phyloP scores from a whole-genome alignment of 2,329 filamentous ascomycete genomes.

The Xylaria hypoxylon region DNA sequence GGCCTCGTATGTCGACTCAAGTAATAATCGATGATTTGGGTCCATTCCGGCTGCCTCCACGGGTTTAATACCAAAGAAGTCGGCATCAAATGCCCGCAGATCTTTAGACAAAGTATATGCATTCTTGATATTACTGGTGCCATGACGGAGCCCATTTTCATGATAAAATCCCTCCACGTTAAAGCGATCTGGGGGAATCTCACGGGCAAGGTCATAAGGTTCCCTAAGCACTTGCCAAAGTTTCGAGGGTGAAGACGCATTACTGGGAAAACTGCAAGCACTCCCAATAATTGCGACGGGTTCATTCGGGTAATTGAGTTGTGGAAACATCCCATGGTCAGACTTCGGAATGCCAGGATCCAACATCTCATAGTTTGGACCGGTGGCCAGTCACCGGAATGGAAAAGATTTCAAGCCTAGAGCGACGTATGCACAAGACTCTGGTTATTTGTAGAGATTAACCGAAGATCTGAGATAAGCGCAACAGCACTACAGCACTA shows the following conservation, averaged over 20 bases:
- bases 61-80: slow-evolving; percentile 42
- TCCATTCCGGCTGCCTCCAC: too few species aligned
- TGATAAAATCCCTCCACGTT: slow-evolving; percentile 51
- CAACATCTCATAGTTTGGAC: too few species aligned
- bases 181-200: slow-evolving; percentile 51
- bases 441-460: not conserved
- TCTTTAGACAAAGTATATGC: slow-evolving; percentile 52
- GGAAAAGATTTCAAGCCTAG: too few species aligned
- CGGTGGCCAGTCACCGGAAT: too few species aligned
- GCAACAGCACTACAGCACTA: too few species aligned
- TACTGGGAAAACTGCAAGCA: slow-evolving; percentile 39
- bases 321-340: not conserved
- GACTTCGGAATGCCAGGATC: not conserved
- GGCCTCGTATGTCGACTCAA: too few species aligned
- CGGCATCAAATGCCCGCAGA: slow-evolving; percentile 53
- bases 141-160: slow-evolving; percentile 51
- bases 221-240: slow-evolving; percentile 34
- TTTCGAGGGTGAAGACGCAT: slow-evolving; percentile 24
- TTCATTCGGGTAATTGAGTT: not conserved
- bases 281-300: slow-evolving; percentile 41
- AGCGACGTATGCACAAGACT: too few species aligned
- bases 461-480: too few species aligned
- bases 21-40: too few species aligned
- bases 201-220: slow-evolving; percentile 23
- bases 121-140: slow-evolving; percentile 40